Evolutionary conservation across 371 early-diverging fungal genomes (phyloP).

Genomic region (Mortierella sp.): DNA sequence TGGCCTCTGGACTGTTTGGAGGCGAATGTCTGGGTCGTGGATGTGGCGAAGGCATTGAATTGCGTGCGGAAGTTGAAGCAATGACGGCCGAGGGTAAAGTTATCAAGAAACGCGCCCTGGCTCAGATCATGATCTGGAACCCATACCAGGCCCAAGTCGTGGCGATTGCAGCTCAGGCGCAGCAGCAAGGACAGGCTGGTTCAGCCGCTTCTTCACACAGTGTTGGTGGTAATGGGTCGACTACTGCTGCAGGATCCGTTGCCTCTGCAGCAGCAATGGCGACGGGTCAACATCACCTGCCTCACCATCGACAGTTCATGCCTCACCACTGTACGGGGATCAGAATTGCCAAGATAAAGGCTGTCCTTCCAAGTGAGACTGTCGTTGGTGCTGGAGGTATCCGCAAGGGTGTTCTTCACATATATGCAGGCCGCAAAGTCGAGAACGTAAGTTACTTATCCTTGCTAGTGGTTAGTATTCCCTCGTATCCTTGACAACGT

Average conservation of each 20-base stretch:
- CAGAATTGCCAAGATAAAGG: conserved; percentile 55
- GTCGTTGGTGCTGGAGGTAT: conserved; percentile 35
- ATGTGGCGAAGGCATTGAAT: conserved; percentile 46
- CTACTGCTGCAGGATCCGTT: neutral
- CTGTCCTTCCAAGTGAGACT: conserved; percentile 46
- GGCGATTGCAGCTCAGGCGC: neutral
- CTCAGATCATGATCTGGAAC: conserved; percentile 51
- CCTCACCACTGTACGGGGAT: conserved; percentile 47
- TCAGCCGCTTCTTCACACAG: conserved; percentile 5
- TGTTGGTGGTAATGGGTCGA: neutral
- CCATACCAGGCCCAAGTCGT: conserved; percentile 30
- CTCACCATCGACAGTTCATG: conserved; percentile 16
- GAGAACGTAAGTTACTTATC: conserved; percentile 31
- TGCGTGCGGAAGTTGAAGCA: conserved; percentile 52
- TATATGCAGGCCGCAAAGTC: conserved; percentile 55
- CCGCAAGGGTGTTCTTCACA: conserved; percentile 50
- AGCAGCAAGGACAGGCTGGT: conserved; percentile 7
- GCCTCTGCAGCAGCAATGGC: conserved; percentile 12
- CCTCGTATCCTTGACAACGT: neutral
- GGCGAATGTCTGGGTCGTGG: conserved; percentile 42
- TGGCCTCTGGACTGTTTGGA: conserved; percentile 25
- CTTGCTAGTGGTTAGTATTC: neutral
- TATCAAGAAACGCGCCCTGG: conserved; percentile 40
- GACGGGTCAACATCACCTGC: neutral
- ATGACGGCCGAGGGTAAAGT: conserved; percentile 51